Base-by-base conservation (phyloP, 495 filamentous ascomycete species). In the Oleoguttula mirabilis region DNA sequence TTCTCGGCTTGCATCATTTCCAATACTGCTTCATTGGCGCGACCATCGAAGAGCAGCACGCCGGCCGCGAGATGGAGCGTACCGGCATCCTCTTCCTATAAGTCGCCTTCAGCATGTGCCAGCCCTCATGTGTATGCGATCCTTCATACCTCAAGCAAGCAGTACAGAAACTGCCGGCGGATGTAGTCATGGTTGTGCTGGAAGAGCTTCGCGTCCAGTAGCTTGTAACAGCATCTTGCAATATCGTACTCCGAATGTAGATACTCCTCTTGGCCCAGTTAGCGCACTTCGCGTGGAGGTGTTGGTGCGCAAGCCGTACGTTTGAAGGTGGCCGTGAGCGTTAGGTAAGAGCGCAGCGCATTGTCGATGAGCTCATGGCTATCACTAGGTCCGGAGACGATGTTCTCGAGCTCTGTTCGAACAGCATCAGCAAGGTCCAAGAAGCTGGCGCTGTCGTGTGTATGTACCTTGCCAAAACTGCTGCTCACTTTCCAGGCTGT, bases 31-130 rank as follows among this genome's bases (percentile, higher is more conserved):
- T 92, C 86, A 56, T 88, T 73, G 31, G 78, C 67, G 39, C 77
- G 77, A 34, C 92, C 88, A 59, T 96, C 88, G 56, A 84, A 86
- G 16, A 96, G 72, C n/a, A 98, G 71, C 50, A 96, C 79, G 41
- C 81, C 85, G 22, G 79, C 73, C 41, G 94, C 82, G 39, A 90
- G 60, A 58, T 92, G 84, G 21, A 98, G 69, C 10, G 76, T 79
- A 47, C 72, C 75, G 16, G 75, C 61, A 38, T 87, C 82, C 58
- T 94, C 88, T 61, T 96, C 76, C 74, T 80, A n/a, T n/a, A 28
- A n/a, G 20, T 10, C 44, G 38, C 34, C 14, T 31, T 36, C 34
- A 38, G 16, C 8, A 22, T 10, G 22, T 3, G 15, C 32, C 39
- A 20, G 15, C n/a, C 30, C 11, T 24, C 7, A 32, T 21, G 22